Percentiles rank a stretch among this genome's conserved stretches.
Conservation (phyloP, 1,139 yeast genomes). For the Candida sp. region DNA sequence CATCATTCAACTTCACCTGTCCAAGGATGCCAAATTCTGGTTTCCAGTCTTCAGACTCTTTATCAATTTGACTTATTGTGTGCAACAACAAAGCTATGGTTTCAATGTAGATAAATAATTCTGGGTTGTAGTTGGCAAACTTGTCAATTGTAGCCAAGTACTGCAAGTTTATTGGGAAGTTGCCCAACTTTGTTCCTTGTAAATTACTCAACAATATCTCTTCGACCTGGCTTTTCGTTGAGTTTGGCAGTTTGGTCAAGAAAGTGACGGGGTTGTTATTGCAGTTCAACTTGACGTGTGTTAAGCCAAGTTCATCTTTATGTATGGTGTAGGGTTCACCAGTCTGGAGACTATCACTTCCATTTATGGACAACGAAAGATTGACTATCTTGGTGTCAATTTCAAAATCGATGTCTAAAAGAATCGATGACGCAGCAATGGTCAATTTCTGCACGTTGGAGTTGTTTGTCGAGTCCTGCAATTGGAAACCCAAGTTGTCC, state of each 20-base stretch:
- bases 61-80: conserved; percentile 22
- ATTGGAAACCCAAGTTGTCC: conserved; percentile 34
- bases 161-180: conserved; percentile 40
- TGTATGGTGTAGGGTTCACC: conserved; percentile 5
- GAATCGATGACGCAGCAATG: conserved; percentile 47
- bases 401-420: conserved; percentile 47
- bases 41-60: conserved; percentile 25
- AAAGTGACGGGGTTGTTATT: conserved; percentile 16
- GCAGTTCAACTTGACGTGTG: conserved; percentile 16
- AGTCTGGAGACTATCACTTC: conserved; percentile 22
- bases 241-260: conserved; percentile 14
- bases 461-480: conserved; percentile 19
- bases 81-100: conserved; percentile 31
- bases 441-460: conserved; percentile 32
- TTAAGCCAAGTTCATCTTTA: conserved; percentile 8
- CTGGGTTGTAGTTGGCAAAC: conserved; percentile 32
- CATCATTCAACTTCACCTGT: conserved; percentile 29
- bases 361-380: conserved; percentile 40
- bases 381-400: conserved; percentile 27
- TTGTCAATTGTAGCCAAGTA: conserved; percentile 43
- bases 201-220: conserved; percentile 32
- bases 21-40: conserved; percentile 34
- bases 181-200: conserved; percentile 22
- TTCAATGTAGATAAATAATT: conserved; percentile 37
- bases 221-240: conserved; percentile 25